Evolutionary conservation across 2,329 filamentous ascomycete genomes (phyloP).

Genomic region (Aspergillus pseudoviridinutans): DNA sequence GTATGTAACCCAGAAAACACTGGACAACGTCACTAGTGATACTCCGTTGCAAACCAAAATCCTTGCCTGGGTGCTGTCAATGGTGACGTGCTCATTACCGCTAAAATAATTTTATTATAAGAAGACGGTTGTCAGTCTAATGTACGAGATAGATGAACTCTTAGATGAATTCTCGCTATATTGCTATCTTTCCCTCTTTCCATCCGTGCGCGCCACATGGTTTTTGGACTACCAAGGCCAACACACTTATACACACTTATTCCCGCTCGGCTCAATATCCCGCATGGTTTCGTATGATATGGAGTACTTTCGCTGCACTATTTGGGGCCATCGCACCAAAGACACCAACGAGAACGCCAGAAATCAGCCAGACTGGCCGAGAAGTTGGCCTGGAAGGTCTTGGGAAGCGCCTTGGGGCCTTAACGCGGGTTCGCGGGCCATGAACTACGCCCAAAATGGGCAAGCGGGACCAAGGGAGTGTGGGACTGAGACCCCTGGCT

Average conservation of each 20-base stretch:
- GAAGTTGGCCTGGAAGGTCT: not conserved
- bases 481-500: conserved; percentile 12
- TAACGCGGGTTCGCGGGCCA: not conserved
- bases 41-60: not conserved
- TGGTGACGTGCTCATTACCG: not conserved
- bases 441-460: not conserved
- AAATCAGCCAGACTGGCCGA: not conserved
- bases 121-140: not conserved
- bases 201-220: not conserved
- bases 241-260: not conserved
- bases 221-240: not conserved
- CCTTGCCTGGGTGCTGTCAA: not conserved
- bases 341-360: not conserved
- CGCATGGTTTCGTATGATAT: not conserved
- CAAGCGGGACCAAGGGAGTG: not conserved
- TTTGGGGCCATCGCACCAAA: not conserved
- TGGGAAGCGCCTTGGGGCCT: not conserved
- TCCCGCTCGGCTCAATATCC: not conserved
- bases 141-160: not conserved
- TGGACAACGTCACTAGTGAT: not conserved
- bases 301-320: no score
- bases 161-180: not conserved
- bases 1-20: not conserved
- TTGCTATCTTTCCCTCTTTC: not conserved
- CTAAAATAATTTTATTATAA: not conserved